phyloP scores from a whole-genome alignment of 345 rosid genomes.

The Murraya paniculata region DNA sequence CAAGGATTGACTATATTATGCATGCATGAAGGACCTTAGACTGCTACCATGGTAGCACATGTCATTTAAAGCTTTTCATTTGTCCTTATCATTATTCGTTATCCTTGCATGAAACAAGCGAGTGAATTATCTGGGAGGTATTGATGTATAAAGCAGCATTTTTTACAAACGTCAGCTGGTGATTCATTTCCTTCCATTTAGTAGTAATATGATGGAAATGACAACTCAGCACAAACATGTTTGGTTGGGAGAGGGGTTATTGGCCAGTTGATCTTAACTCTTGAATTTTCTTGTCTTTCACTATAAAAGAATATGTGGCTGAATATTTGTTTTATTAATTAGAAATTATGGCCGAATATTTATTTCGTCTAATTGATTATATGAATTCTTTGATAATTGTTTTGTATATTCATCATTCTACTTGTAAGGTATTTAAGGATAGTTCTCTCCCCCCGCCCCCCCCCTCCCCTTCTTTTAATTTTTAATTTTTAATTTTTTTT shows the following conservation, averaged over 20 bases:
- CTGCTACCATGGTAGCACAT: neutral
- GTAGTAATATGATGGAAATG: neutral
- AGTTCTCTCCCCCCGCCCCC: neutral
- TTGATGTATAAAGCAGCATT: neutral
- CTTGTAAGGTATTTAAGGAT: neutral
- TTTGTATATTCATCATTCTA: conserved; percentile 4
- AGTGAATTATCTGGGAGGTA: neutral
- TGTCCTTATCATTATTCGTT: neutral
- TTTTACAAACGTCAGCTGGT: conserved; percentile 6
- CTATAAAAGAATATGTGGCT: neutral
- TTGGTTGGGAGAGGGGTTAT: neutral
- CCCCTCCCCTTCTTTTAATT: too few species aligned
- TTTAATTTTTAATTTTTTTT: too few species aligned
- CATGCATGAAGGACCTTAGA: neutral
- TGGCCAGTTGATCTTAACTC: neutral
- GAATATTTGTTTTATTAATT: neutral
- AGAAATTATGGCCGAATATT: neutral
- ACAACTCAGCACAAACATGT: neutral
- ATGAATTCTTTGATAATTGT: neutral
- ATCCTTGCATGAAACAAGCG: neutral
- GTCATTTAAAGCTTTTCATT: conserved; percentile 5
- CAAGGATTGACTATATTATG: neutral
- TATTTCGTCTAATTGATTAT: neutral
- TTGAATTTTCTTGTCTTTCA: neutral
- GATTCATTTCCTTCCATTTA: neutral